Conservation (phyloP, 306 rosid genomes). For the Sindora glabra region DNA sequence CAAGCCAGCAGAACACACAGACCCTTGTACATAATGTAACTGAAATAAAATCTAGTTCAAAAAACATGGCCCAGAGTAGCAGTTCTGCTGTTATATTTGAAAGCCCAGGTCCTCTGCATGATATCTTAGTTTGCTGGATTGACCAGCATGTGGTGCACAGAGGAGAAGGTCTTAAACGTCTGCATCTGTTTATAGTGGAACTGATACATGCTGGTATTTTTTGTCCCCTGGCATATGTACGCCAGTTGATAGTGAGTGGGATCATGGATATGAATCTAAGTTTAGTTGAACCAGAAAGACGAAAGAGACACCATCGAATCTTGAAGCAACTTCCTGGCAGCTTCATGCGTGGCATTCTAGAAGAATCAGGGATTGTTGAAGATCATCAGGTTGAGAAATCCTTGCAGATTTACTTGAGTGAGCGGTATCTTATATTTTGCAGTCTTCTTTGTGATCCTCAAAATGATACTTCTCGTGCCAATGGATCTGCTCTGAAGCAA, state of each 20-base stretch:
- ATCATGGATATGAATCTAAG: conserved; percentile 60
- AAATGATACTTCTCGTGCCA: conserved; percentile 23
- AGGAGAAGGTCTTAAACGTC: conserved; percentile 74
- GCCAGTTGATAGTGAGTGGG: conserved; percentile 92
- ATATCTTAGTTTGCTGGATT: conserved; percentile 91
- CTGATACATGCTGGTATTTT: conserved; percentile 73
- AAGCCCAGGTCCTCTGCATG: conserved; percentile 92
- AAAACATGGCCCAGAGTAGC: conserved; percentile 22
- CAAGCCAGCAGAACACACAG: conserved; percentile 29
- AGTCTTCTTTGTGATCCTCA: conserved; percentile 30
- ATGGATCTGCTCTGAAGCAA: conserved; percentile 31
- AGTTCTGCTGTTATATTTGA: conserved; percentile 50
- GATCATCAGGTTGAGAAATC: conserved; percentile 54
- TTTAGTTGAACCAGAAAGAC: conserved; percentile 44
- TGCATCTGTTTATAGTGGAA: conserved; percentile 73
- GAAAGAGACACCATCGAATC: conserved; percentile 58
- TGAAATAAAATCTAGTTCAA: conserved; percentile 32
- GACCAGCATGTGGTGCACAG: conserved; percentile 84
- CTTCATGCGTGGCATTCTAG: conserved; percentile 49
- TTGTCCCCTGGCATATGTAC: conserved; percentile 79
- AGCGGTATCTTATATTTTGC: conserved; percentile 65
- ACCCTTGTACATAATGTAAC: conserved; percentile 19
- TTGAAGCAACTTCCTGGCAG: conserved; percentile 68
- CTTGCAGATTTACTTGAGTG: conserved; percentile 58
- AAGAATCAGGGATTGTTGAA: conserved; percentile 58